Percentiles rank a stretch among this genome's conserved stretches.
phyloP scores from a whole-genome alignment of 768 basidiomycete genomes.

The Serendipita sp. region DNA sequence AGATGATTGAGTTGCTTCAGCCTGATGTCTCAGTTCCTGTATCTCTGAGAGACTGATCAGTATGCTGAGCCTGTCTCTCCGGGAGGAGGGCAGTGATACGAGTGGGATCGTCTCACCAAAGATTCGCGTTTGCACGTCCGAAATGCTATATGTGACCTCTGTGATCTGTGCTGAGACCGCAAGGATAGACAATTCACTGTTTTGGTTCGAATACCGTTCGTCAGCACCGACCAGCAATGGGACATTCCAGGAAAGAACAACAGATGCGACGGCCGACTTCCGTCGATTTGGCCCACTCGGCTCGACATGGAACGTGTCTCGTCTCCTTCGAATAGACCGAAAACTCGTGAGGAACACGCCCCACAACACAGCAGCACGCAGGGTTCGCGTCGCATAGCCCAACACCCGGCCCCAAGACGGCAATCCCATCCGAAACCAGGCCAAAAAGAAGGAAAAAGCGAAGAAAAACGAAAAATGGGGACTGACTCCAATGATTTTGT shows the following conservation, averaged over 20 bases:
- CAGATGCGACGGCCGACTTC: not conserved
- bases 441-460: no score
- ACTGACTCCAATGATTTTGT: not conserved
- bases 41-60: conserved; percentile 73
- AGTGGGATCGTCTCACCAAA: conserved; percentile 50
- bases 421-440: not conserved
- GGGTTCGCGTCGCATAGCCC: not conserved
- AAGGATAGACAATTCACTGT: conserved; percentile 57
- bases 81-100: no score
- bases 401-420: not conserved
- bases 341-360: not conserved
- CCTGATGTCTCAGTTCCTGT: conserved; percentile 82
- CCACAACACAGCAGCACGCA: not conserved
- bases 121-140: conserved; percentile 81
- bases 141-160: conserved; percentile 71
- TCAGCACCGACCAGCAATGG: no score
- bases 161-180: conserved; percentile 77
- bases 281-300: not conserved
- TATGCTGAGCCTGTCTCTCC: no score
- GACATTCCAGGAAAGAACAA: not conserved
- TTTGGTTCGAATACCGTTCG: not conserved
- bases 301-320: not conserved
- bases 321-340: not conserved
- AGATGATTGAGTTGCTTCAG: conserved; percentile 33
- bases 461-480: not conserved